Evolutionary conservation across 2,329 filamentous ascomycete genomes (phyloP).

Genomic region (Neonectria neomacrospora): DNA sequence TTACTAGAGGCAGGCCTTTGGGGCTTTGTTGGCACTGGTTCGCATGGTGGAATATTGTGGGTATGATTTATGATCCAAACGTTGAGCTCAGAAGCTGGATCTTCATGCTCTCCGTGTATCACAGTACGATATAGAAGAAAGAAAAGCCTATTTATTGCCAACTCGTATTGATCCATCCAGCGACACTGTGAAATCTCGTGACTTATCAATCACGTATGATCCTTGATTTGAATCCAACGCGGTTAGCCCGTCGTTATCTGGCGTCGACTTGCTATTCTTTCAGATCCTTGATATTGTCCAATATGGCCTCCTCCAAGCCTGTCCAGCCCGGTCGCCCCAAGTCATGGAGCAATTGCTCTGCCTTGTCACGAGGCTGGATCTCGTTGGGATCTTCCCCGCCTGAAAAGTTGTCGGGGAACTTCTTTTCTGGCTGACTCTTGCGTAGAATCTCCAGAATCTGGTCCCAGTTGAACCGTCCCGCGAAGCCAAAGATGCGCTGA

Average conservation of each 20-base stretch:
- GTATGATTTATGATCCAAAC: neutral
- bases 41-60: neutral
- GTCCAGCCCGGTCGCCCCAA: conserved; percentile 13
- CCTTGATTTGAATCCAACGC: neutral
- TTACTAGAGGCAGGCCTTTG: neutral
- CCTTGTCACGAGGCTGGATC: neutral
- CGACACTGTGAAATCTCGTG: neutral
- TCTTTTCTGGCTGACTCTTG: conserved; percentile 33
- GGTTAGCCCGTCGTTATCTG: too few species aligned
- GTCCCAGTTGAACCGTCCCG: conserved; percentile 59
- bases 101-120: neutral
- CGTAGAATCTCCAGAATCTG: conserved; percentile 48
- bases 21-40: neutral
- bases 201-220: neutral
- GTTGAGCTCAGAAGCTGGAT: neutral
- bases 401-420: conserved; percentile 40
- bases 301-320: neutral
- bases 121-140: neutral
- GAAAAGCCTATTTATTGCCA: neutral
- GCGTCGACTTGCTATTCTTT: neutral
- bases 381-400: conserved; percentile 23
- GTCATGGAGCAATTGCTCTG: conserved; percentile 12
- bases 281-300: conserved; percentile 4
- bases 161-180: neutral
- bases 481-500: conserved; percentile 66